These are phyloP conservation scores for Trichoderma harzianum DNA, from an alignment of 2,329 filamentous ascomycete species.

Conservation along the genomic window DNA sequence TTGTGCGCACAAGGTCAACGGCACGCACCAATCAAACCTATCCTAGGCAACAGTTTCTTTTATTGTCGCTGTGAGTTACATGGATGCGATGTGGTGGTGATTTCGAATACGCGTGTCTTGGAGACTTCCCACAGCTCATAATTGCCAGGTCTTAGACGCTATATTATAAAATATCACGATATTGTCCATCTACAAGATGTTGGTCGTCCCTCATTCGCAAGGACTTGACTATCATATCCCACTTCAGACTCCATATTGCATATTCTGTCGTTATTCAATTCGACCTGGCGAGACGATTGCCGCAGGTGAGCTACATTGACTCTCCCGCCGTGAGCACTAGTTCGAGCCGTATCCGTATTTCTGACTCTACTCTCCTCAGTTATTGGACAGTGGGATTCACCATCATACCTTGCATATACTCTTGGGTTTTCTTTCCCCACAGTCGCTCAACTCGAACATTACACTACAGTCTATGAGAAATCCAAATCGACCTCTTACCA, in stretches of 20 bases:
- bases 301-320: background rate
- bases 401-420: background rate
- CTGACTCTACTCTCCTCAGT: background rate
- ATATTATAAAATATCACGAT: background rate
- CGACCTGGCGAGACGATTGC: background rate
- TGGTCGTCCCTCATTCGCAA: background rate
- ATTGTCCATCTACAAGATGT: too few relatives aligned
- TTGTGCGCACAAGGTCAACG: background rate
- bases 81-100: background rate
- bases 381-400: background rate
- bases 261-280: background rate
- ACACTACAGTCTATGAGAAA: background rate
- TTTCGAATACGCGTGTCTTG: background rate
- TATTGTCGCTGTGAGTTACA: background rate
- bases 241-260: background rate
- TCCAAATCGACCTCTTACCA: background rate
- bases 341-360: background rate
- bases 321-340: background rate
- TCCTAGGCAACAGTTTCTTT: background rate
- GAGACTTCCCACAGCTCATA: background rate
- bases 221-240: background rate
- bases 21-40: background rate
- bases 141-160: background rate
- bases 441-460: background rate
- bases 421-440: background rate